These are phyloP conservation scores for Castanea mollissima DNA, from an alignment of 306 rosid species.

Conservation along the genomic window DNA sequence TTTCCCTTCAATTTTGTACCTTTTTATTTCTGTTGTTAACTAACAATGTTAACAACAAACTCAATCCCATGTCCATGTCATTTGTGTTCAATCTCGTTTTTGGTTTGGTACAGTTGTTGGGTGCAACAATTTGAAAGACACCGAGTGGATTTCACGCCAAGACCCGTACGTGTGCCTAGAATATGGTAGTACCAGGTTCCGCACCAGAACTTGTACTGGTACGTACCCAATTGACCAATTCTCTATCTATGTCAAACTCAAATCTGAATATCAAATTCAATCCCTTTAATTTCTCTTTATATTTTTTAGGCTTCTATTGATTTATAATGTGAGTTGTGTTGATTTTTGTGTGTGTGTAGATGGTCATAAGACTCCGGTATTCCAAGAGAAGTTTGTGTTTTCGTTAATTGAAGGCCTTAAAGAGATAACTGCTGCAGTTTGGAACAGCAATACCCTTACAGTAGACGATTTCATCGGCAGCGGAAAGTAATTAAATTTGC, in stretches of 20 bases:
- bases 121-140: conserved; percentile 77
- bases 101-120: conserved; percentile 48
- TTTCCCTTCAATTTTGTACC: neutral
- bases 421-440: conserved; percentile 59
- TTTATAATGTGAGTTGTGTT: conserved; percentile 10
- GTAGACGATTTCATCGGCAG: conserved; percentile 79
- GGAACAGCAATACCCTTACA: conserved; percentile 82
- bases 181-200: conserved; percentile 59
- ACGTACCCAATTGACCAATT: neutral
- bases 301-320: neutral
- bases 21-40: neutral
- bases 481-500: conserved; percentile 49
- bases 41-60: neutral
- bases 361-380: conserved; percentile 67
- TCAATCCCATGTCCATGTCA: neutral
- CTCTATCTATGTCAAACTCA: neutral
- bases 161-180: conserved; percentile 83
- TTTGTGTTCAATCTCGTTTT: neutral
- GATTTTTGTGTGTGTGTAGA: conserved; percentile 33
- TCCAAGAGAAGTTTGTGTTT: conserved; percentile 74
- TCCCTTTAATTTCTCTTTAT: neutral
- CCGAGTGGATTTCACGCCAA: conserved; percentile 87
- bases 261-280: neutral
- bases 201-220: conserved; percentile 85
- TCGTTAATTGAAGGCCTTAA: conserved; percentile 80